Percentiles rank a stretch among this genome's conserved stretches.
phyloP scores from a whole-genome alignment of 352 stramenopile species.

The Phytophthora pinifolia region DNA sequence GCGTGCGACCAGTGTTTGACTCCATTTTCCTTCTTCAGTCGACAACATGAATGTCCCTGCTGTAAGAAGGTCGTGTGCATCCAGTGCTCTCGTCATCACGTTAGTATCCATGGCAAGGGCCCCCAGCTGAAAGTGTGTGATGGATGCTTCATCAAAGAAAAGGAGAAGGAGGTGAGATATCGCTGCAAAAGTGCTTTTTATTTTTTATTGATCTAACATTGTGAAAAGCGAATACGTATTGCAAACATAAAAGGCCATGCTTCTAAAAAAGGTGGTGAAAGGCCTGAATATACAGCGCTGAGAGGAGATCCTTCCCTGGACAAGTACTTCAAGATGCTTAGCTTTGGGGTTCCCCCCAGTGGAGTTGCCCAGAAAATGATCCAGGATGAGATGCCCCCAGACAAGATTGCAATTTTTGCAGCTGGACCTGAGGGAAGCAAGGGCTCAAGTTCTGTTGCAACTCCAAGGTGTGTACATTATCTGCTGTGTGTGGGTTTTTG shows the following conservation, averaged over 20 bases:
- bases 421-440: conserved; percentile 41
- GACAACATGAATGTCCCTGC: conserved; percentile 48
- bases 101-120: conserved; percentile 42
- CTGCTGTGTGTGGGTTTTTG: not conserved
- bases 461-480: conserved; percentile 13
- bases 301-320: conserved; percentile 61
- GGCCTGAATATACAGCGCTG: conserved; percentile 54
- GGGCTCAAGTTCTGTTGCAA: not conserved
- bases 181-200: not conserved
- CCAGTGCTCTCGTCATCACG: conserved; percentile 56
- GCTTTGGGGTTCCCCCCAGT: conserved; percentile 65
- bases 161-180: conserved; percentile 52
- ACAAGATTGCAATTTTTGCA: conserved; percentile 64
- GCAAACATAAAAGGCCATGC: conserved; percentile 21
- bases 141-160: conserved; percentile 74
- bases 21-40: conserved; percentile 76
- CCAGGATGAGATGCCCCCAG: conserved; percentile 63
- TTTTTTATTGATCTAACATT: conserved; percentile 11
- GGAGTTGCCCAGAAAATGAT: conserved; percentile 82
- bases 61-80: conserved; percentile 61
- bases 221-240: conserved; percentile 40
- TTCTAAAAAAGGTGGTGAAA: conserved; percentile 28
- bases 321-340: conserved; percentile 89
- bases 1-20: conserved; percentile 57
- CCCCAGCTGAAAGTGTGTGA: conserved; percentile 64